phyloP scores from a whole-genome alignment of 2,329 filamentous ascomycete genomes.

The Davidsoniella neocaledoniae region DNA sequence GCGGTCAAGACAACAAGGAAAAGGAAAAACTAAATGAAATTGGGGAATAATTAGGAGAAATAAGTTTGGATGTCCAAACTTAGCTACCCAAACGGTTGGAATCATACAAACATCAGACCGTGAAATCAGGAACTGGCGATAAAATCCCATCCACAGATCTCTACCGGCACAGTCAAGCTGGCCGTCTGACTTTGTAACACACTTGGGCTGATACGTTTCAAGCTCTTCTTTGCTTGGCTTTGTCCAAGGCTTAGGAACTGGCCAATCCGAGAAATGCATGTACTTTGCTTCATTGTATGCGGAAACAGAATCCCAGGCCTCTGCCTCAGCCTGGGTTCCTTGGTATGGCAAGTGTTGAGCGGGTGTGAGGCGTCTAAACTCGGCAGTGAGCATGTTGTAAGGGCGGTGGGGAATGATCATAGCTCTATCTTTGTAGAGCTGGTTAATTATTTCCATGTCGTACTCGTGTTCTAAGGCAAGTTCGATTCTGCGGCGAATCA shows the following conservation, averaged over 20 bases:
- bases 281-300: slow-evolving; percentile 44
- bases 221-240: slow-evolving; percentile 11
- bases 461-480: slow-evolving; percentile 22
- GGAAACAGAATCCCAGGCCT: slow-evolving; percentile 36
- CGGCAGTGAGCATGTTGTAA: slow-evolving; percentile 43
- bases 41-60: no score
- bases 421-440: slow-evolving; percentile 39
- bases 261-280: slow-evolving; percentile 58
- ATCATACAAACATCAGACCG: slow-evolving; percentile 4
- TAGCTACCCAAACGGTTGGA: background rate
- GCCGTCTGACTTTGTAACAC: slow-evolving; percentile 32
- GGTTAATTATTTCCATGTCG: slow-evolving; percentile 53
- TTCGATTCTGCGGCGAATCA: slow-evolving; percentile 18
- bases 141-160: slow-evolving; percentile 20
- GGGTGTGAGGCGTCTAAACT: slow-evolving; percentile 33
- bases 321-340: slow-evolving; percentile 22
- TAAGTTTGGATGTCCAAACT: no score
- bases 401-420: slow-evolving; percentile 46
- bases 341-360: slow-evolving; percentile 28
- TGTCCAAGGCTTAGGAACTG: slow-evolving; percentile 43
- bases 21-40: no score
- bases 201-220: slow-evolving; percentile 13
- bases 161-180: slow-evolving; percentile 24
- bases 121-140: slow-evolving; percentile 28
- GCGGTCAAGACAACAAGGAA: no score